phyloP scores from a whole-genome alignment of 2,329 filamentous ascomycete species.

The Helminthosporium solani region DNA sequence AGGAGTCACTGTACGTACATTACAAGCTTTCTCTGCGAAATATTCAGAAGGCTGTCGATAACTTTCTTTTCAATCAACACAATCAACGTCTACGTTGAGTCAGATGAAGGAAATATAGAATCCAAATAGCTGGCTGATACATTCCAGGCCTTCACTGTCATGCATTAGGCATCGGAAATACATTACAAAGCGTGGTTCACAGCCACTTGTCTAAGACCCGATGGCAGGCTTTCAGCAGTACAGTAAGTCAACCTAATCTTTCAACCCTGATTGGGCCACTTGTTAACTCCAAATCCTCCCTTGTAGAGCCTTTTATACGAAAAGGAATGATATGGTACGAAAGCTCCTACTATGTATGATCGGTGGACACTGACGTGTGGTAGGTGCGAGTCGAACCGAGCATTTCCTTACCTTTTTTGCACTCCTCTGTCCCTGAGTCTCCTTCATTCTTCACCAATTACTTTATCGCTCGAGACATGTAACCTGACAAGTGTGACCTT shows the following conservation, averaged over 20 bases:
- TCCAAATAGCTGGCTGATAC: too few species aligned
- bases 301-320: conserved; percentile 9
- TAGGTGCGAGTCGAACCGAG: conserved; percentile 23
- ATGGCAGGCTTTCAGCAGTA: conserved; percentile 12
- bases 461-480: conserved; percentile 8
- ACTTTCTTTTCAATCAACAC: too few species aligned
- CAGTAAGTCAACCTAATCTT: not conserved
- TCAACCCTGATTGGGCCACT: not conserved
- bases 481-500: conserved; percentile 13
- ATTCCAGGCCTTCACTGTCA: conserved; percentile 11
- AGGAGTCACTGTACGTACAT: conserved; percentile 17
- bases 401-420: conserved; percentile 17
- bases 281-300: not conserved
- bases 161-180: conserved; percentile 18
- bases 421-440: not conserved
- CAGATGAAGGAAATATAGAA: too few species aligned
- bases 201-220: conserved; percentile 17
- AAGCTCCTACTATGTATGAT: not conserved
- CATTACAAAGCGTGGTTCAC: conserved; percentile 23
- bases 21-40: conserved; percentile 17
- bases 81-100: too few species aligned
- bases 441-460: conserved; percentile 9
- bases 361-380: not conserved
- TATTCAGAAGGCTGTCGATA: conserved; percentile 16
- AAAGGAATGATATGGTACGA: conserved; percentile 22